These are phyloP conservation scores for Komagataella mondaviorum DNA, from an alignment of 805 yeast species.

Conservation along the genomic window DNA sequence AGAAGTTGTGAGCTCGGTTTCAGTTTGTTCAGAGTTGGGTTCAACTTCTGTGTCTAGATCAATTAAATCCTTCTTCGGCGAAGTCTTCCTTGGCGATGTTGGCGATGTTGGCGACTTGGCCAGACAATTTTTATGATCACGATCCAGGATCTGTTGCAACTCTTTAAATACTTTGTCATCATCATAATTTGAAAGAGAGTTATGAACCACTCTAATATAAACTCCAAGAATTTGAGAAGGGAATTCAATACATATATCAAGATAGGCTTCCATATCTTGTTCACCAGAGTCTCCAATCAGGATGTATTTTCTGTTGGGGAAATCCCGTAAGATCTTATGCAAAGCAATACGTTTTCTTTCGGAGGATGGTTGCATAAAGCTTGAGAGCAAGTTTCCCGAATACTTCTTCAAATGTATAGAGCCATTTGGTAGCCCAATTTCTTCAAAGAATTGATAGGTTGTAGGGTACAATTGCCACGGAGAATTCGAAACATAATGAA, in stretches of 20 bases:
- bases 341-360: conserved; percentile 66
- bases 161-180: conserved; percentile 17
- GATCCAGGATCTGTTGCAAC: conserved; percentile 7
- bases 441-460: conserved; percentile 40
- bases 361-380: conserved; percentile 77
- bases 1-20: neutral
- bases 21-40: neutral
- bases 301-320: conserved; percentile 65
- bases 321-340: conserved; percentile 50
- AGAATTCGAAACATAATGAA: conserved; percentile 91
- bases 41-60: conserved; percentile 18
- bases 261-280: conserved; percentile 85
- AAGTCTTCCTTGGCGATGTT: neutral
- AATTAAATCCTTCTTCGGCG: conserved; percentile 15
- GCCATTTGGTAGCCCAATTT: conserved; percentile 56
- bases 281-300: conserved; percentile 95
- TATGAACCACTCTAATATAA: conserved; percentile 65
- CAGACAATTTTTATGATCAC: conserved; percentile 3
- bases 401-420: conserved; percentile 84
- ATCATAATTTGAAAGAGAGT: conserved; percentile 48
- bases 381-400: conserved; percentile 66
- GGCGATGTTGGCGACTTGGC: neutral
- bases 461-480: conserved; percentile 80
- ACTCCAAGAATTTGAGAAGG: conserved; percentile 63
- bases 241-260: conserved; percentile 43